Conservation (phyloP, 208 protist genomes). For the Leishmania aethiopica region DNA sequence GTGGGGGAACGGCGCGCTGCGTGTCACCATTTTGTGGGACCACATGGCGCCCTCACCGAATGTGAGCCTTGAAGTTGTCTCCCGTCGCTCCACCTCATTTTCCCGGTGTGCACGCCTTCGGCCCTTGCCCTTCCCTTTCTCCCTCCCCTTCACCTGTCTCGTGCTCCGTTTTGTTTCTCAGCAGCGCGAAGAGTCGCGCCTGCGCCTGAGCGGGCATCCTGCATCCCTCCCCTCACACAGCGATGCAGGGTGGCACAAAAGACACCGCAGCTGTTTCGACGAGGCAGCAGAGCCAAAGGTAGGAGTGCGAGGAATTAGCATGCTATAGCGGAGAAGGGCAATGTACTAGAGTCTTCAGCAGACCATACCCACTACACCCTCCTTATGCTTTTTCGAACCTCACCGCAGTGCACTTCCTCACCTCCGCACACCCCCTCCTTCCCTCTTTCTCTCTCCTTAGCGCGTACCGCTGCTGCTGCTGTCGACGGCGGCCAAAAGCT, state of each 20-base stretch:
- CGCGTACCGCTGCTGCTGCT: background rate
- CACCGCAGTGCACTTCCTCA: background rate
- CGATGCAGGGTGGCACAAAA: background rate
- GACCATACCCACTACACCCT: background rate
- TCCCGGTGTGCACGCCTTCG: background rate
- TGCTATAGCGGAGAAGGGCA: background rate
- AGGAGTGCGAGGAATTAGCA: background rate
- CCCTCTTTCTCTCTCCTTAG: background rate
- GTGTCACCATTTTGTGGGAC: background rate
- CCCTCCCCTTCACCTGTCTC: background rate
- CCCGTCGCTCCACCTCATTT: no score
- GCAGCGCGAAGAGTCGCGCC: background rate
- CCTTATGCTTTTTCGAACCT: background rate
- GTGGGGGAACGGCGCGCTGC: background rate
- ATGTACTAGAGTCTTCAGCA: background rate
- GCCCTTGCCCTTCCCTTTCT: background rate
- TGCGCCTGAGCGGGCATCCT: background rate
- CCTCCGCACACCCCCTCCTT: background rate
- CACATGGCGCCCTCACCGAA: background rate
- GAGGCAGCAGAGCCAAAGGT: background rate
- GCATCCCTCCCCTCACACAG: background rate
- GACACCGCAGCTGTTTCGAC: background rate
- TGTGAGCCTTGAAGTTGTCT: background rate
- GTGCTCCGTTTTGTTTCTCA: background rate
- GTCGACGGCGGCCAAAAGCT: background rate